These are phyloP conservation scores for Pestalotiopsis sp. DNA, from an alignment of 2,329 filamentous ascomycete genomes.

Conservation along the genomic window DNA sequence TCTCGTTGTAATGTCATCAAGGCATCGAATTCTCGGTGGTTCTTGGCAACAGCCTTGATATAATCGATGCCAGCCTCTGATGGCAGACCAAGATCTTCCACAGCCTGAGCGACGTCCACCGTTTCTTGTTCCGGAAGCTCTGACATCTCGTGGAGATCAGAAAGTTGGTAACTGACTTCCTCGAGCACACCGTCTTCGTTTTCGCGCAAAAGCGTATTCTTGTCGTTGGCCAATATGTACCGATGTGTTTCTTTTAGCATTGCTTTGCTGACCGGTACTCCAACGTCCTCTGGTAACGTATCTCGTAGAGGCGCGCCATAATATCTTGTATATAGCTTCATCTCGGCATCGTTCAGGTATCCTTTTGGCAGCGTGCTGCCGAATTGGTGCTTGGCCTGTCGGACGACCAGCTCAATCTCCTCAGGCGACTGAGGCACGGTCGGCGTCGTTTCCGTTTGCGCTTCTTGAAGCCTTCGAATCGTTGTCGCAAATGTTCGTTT, in stretches of 20 bases:
- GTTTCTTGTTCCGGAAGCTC: slow-evolving; percentile 31
- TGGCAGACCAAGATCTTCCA: slow-evolving; percentile 26
- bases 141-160: slow-evolving; percentile 18
- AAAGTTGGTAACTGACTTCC: slow-evolving; percentile 55
- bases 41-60: slow-evolving; percentile 53
- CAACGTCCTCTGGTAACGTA: slow-evolving; percentile 62
- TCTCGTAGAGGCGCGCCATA: slow-evolving; percentile 76
- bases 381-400: slow-evolving; percentile 73
- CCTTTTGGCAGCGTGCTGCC: slow-evolving; percentile 75
- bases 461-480: slow-evolving; percentile 20
- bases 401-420: slow-evolving; percentile 65
- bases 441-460: slow-evolving; percentile 16
- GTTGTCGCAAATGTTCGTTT: slow-evolving; percentile 27
- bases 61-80: slow-evolving; percentile 42
- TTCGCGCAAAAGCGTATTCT: slow-evolving; percentile 55
- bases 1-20: slow-evolving; percentile 59
- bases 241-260: slow-evolving; percentile 19
- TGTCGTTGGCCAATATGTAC: slow-evolving; percentile 27
- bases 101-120: slow-evolving; percentile 15
- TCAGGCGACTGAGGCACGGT: slow-evolving; percentile 16
- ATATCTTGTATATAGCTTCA: slow-evolving; percentile 74
- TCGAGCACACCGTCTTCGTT: slow-evolving; percentile 61
- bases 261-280: slow-evolving; percentile 39
- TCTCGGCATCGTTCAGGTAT: slow-evolving; percentile 71
- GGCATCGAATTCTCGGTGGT: slow-evolving; percentile 56